Evolutionary conservation across 495 filamentous ascomycete species (phyloP).

Genomic region (Podospora anserina): DNA sequence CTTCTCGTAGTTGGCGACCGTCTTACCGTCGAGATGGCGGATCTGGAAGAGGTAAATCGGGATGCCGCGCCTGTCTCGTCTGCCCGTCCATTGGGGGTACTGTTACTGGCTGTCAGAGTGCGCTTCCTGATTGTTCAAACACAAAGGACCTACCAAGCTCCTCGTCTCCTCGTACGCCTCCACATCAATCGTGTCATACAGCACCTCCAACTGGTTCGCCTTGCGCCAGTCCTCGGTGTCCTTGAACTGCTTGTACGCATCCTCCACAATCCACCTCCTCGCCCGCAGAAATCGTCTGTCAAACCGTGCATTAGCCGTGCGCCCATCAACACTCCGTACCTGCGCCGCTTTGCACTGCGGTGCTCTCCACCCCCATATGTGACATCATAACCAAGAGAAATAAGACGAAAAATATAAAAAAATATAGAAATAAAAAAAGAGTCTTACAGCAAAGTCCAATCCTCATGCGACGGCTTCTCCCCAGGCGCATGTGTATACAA

Average conservation of each 20-base stretch:
- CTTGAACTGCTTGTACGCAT: constrained; percentile 79
- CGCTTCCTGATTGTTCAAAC: neutral
- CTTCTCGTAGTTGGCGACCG: constrained; percentile 71
- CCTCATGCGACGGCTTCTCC: constrained; percentile 63
- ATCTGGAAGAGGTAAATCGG: constrained; percentile 89
- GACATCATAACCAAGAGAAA: neutral
- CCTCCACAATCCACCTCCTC: constrained; percentile 65
- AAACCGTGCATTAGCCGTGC: neutral
- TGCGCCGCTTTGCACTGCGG: neutral
- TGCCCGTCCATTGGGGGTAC: constrained; percentile 93
- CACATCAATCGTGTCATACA: constrained; percentile 76
- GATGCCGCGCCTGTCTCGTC: constrained; percentile 79
- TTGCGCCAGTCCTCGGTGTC: constrained; percentile 86
- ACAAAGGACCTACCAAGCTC: constrained; percentile 57
- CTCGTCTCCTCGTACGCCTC: constrained; percentile 77
- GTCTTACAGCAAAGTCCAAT: constrained; percentile 74
- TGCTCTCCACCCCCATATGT: neutral
- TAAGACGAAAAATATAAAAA: neutral
- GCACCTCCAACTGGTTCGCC: constrained; percentile 66
- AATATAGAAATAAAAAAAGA: constrained; percentile 3
- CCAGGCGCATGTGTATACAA: constrained; percentile 56
- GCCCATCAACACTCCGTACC: neutral
- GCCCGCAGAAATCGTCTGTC: constrained; percentile 75
- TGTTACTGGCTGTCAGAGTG: constrained; percentile 28
- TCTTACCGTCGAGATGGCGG: constrained; percentile 73